These are phyloP conservation scores for Tulasnella sp. DNA, from an alignment of 768 basidiomycete genomes.

Conservation along the genomic window DNA sequence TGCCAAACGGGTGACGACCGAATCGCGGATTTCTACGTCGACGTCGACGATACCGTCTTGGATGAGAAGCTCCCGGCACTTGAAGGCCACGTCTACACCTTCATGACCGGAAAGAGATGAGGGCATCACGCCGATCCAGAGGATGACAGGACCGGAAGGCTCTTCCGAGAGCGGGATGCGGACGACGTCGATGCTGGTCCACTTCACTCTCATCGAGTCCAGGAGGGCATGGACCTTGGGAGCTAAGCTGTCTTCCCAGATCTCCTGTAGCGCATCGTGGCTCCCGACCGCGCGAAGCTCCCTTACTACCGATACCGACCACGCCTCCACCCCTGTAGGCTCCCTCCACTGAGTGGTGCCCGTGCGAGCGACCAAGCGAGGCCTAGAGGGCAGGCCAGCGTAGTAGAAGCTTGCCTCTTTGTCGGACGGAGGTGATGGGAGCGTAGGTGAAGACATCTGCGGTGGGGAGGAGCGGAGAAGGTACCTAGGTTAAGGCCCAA, in stretches of 20 bases:
- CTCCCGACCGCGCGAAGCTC: slow-evolving; percentile 23
- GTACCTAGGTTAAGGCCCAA: not conserved
- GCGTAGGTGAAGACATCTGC: not conserved
- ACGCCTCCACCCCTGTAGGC: slow-evolving; percentile 24
- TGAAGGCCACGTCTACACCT: not conserved
- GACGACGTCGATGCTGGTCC: slow-evolving; percentile 20
- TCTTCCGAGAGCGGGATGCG: slow-evolving; percentile 18
- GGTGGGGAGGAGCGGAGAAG: not conserved
- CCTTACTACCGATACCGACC: slow-evolving; percentile 21
- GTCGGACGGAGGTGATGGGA: not conserved
- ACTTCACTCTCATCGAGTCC: slow-evolving; percentile 17
- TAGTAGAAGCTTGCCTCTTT: slow-evolving; percentile 26
- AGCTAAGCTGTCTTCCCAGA: slow-evolving; percentile 19
- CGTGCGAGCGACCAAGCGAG: slow-evolving; percentile 27
- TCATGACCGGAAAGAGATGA: not conserved
- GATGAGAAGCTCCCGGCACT: not conserved
- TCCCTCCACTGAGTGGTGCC: slow-evolving; percentile 24
- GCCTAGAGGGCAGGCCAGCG: slow-evolving; percentile 25
- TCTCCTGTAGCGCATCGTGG: slow-evolving; percentile 17
- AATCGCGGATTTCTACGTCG: slow-evolving; percentile 11
- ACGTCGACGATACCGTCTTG: slow-evolving; percentile 10
- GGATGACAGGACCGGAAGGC: slow-evolving; percentile 10
- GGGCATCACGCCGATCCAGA: slow-evolving; percentile 15
- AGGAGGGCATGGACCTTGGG: slow-evolving; percentile 16
- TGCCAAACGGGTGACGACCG: not conserved